Conservation (phyloP, 768 basidiomycete genomes). For the Heimioporus sp. region DNA sequence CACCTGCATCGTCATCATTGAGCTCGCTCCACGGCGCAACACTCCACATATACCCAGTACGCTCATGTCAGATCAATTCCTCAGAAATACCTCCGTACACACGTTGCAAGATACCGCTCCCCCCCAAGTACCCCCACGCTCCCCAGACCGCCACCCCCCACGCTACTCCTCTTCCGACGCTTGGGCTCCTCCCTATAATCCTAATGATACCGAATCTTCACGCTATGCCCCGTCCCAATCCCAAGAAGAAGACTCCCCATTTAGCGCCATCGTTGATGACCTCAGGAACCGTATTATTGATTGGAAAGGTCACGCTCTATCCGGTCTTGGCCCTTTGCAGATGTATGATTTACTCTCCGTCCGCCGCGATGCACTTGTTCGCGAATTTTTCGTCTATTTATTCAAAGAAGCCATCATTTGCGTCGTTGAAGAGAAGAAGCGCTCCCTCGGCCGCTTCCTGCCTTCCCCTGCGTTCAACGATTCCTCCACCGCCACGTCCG, state of each 20-base stretch:
- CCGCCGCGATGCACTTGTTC: conserved; percentile 82
- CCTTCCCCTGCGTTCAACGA: conserved; percentile 61
- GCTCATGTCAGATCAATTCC: conserved; percentile 47
- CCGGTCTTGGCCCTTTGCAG: conserved; percentile 82
- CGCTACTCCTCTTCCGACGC: conserved; percentile 18
- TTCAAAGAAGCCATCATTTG: conserved; percentile 98
- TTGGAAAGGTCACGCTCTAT: conserved; percentile 94
- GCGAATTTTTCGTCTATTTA: conserved; percentile 95
- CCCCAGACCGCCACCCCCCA: conserved; percentile 15
- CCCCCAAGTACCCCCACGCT: conserved; percentile 8
- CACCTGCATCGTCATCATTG: conserved; percentile 92
- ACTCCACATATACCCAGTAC: conserved; percentile 52
- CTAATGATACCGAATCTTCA: conserved; percentile 32
- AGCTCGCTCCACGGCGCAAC: conserved; percentile 77
- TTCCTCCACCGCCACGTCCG: conserved; percentile 40
- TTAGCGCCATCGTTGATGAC: conserved; percentile 83
- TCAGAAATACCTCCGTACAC: conserved; percentile 25
- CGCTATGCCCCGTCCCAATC: conserved; percentile 23
- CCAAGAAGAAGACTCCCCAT: conserved; percentile 68
- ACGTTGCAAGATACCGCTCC: conserved; percentile 23
- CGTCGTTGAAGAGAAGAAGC: conserved; percentile 94
- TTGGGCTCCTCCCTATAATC: conserved; percentile 27
- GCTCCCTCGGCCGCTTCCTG: conserved; percentile 71
- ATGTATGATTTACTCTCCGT: conserved; percentile 93
- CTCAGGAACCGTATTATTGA: conserved; percentile 88